phyloP scores from a whole-genome alignment of 2,329 filamentous ascomycete species.

The Cordyceps fumosorosea region DNA sequence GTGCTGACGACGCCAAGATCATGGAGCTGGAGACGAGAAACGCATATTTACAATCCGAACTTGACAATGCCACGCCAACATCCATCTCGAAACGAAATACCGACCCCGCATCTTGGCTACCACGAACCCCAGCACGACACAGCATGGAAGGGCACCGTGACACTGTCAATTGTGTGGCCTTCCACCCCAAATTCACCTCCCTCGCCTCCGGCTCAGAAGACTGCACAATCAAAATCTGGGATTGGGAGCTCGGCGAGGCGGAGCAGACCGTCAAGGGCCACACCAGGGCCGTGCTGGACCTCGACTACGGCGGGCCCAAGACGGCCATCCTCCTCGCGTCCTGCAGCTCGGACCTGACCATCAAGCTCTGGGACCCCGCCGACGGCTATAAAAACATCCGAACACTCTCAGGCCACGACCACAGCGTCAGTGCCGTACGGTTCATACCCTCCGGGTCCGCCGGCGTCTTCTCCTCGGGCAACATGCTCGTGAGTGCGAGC shows the following conservation, averaged over 20 bases:
- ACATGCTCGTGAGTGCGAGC: slow-evolving; percentile 79
- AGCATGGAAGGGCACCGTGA: slow-evolving; percentile 75
- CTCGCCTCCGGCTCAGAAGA: slow-evolving; percentile 88
- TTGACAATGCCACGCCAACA: slow-evolving; percentile 72
- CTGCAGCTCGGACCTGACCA: slow-evolving; percentile 83
- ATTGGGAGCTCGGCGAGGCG: slow-evolving; percentile 88
- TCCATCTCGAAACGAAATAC: slow-evolving; percentile 74
- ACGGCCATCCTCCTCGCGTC: slow-evolving; percentile 59
- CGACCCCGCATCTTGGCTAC: slow-evolving; percentile 81
- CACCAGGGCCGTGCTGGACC: slow-evolving; percentile 78
- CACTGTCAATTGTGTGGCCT: slow-evolving; percentile 80
- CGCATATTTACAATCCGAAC: slow-evolving; percentile 66
- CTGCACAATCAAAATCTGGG: slow-evolving; percentile 93
- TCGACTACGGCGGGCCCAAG: slow-evolving; percentile 83
- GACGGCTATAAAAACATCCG: slow-evolving; percentile 95
- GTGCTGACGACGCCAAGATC: slow-evolving; percentile 50
- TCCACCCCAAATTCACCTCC: slow-evolving; percentile 86
- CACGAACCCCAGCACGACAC: slow-evolving; percentile 73
- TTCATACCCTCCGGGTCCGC: slow-evolving; percentile 81
- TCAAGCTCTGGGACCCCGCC: slow-evolving; percentile 89
- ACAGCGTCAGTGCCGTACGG: slow-evolving; percentile 80
- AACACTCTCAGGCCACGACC: slow-evolving; percentile 84
- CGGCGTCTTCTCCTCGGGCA: slow-evolving; percentile 70
- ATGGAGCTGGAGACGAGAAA: slow-evolving; percentile 84
- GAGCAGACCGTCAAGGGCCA: slow-evolving; percentile 89